Conservation (phyloP, 2,329 filamentous ascomycete genomes). For the Simplicillium aogashimaense region DNA sequence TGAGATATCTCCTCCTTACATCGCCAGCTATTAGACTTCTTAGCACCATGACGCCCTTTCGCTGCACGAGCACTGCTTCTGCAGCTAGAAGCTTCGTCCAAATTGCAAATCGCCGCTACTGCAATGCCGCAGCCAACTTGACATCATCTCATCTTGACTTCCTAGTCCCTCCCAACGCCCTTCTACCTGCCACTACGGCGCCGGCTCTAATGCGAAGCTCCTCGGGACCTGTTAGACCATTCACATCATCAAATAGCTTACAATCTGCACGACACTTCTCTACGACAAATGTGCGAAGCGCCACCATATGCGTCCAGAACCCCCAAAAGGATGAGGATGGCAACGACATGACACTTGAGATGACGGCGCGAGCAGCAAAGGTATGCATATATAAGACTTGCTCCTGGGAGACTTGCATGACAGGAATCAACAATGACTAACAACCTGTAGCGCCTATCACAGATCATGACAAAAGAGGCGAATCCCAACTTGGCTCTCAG, state of each 20-base stretch:
- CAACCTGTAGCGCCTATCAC: conserved; percentile 51
- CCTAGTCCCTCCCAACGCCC: conserved; percentile 23
- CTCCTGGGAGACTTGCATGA: neutral
- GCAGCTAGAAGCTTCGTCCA: conserved; percentile 30
- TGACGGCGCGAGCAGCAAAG: conserved; percentile 73
- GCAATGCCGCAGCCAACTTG: conserved; percentile 12
- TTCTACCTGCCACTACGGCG: conserved; percentile 9
- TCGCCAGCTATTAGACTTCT: neutral
- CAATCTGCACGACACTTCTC: conserved; percentile 22
- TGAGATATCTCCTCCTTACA: neutral
- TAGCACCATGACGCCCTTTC: conserved; percentile 19
- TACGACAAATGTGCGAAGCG: conserved; percentile 21
- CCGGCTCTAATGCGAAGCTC: conserved; percentile 2
- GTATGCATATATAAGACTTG: conserved; percentile 35
- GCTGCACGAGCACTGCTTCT: conserved; percentile 28
- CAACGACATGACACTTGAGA: conserved; percentile 72
- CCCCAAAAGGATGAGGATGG: conserved; percentile 74
- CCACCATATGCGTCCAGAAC: conserved; percentile 51
- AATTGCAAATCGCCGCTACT: conserved; percentile 24
- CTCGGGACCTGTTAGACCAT: neutral
- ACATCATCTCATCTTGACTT: conserved; percentile 24
- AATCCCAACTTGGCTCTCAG: conserved; percentile 82
- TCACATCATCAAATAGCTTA: neutral
- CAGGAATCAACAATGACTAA: conserved; percentile 2
- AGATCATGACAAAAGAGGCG: conserved; percentile 61